These are phyloP conservation scores for Pythium grandisporangium DNA, from an alignment of 352 stramenopile species.

Conservation along the genomic window DNA sequence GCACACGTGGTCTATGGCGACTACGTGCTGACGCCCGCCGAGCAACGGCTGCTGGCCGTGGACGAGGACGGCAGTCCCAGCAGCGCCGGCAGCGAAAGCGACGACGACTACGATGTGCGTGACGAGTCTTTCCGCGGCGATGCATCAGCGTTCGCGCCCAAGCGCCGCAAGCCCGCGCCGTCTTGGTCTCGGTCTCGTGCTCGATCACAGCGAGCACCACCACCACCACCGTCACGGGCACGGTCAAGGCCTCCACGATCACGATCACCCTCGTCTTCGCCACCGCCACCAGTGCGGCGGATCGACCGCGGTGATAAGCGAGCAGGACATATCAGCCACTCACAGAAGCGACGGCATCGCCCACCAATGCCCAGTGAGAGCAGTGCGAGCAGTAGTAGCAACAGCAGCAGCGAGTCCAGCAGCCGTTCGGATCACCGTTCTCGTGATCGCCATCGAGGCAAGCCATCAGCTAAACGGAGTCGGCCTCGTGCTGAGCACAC, in stretches of 20 bases:
- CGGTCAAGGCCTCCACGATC: not conserved
- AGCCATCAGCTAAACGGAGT: too few species aligned
- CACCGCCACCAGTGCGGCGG: not conserved
- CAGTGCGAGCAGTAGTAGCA: too few species aligned
- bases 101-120: conserved; percentile 14
- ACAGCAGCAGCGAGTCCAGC: too few species aligned
- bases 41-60: conserved; percentile 3
- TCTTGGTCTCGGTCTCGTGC: too few species aligned
- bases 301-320: not conserved
- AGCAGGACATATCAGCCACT: not conserved
- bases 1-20: conserved; percentile 1
- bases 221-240: not conserved
- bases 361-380: too few species aligned
- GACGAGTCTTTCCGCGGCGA: conserved; percentile 11
- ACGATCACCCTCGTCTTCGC: too few species aligned
- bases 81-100: conserved; percentile 4
- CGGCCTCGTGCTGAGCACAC: too few species aligned
- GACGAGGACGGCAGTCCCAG: conserved; percentile 7
- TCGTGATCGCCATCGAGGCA: too few species aligned
- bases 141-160: conserved; percentile 8
- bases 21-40: conserved; percentile 6
- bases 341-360: too few species aligned
- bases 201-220: too few species aligned
- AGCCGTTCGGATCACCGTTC: too few species aligned
- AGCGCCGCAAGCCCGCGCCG: not conserved